Evolutionary conservation across 176 grass and related monocot species (phyloP), one percentile per base, ranked within the genome.

Genomic region (Hyparrhenia diplandra): DNA sequence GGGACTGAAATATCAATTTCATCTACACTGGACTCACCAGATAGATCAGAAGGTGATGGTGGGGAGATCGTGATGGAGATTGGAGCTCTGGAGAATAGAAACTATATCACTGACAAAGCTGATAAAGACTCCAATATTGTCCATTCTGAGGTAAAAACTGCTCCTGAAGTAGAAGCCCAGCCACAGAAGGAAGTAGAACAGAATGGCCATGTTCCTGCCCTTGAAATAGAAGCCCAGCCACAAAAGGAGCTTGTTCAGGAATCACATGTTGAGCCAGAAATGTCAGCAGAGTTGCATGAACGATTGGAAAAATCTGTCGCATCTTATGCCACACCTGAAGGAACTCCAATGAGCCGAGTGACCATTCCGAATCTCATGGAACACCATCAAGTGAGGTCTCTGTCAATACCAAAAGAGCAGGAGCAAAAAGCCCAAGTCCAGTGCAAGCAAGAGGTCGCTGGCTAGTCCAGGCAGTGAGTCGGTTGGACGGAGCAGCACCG

Each of bases 1-100:
- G 96, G 96, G 24, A 99, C 96, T 31, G 95, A 98, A 78, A 95
- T 98, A 67, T 98, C 95, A 72, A 95, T 98, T 78, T 93, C 95
- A 13, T 99, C 96, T 20, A 99, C 96, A 32, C 92, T 99, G 18
- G 96, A 99, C 79, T 99, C 96, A 55, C 92, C 90, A 23, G 92
- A 99, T 80, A 85, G 96, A 86, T 99, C 96, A 69, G 96, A 99
- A 78, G 90, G 82, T 78, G 96, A 99, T 88, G 96, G 90, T 49
- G 90, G 96, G 18, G 96, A 95, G 80, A 99, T 99, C 84, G 87
- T 99, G 42, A 84, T 99, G 37, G 96, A 99, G 84, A 93, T 99
- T 83, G 86, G 92, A 90, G 73, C 78, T 36, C 72, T 93, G 54
- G 92, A 93, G 85, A 90, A 85, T 37, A 64, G 90, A 67, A 86